Evolutionary conservation across 495 filamentous ascomycete species (phyloP).

Genomic region (Aspergillus funiculosus): DNA sequence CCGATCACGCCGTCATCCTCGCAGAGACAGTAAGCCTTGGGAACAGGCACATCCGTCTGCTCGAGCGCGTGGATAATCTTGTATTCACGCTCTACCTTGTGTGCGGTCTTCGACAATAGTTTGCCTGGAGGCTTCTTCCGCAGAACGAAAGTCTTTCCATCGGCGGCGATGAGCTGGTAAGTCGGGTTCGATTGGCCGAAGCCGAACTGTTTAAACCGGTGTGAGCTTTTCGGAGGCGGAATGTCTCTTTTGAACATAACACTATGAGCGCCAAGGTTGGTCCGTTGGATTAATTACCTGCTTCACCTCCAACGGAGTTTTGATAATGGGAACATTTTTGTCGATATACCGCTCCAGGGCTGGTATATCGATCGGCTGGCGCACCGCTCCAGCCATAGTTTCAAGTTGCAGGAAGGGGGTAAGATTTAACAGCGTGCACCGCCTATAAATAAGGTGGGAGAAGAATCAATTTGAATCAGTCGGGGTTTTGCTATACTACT

Average conservation of each 20-base stretch:
- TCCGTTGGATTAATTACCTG: constrained; percentile 53
- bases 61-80: constrained; percentile 79
- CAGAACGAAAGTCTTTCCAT: constrained; percentile 68
- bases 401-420: background rate
- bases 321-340: constrained; percentile 69
- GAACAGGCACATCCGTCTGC: constrained; percentile 76
- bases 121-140: constrained; percentile 94
- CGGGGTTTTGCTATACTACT: too few relatives aligned
- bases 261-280: background rate
- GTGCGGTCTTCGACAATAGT: constrained; percentile 86
- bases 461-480: background rate
- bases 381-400: constrained; percentile 77
- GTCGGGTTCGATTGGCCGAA: constrained; percentile 98
- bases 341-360: constrained; percentile 73
- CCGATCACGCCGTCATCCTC: constrained; percentile 73
- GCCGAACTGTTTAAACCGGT: constrained; percentile 60
- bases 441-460: background rate
- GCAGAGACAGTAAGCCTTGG: constrained; percentile 79
- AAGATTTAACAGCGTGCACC: too few relatives aligned
- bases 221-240: background rate
- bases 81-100: constrained; percentile 94
- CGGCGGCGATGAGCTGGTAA: constrained; percentile 71
- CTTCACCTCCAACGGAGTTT: constrained; percentile 75
- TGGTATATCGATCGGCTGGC: constrained; percentile 78
- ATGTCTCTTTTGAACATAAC: background rate